phyloP scores from a whole-genome alignment of 331 rosid genomes.

The Erythrophleum ivorense region DNA sequence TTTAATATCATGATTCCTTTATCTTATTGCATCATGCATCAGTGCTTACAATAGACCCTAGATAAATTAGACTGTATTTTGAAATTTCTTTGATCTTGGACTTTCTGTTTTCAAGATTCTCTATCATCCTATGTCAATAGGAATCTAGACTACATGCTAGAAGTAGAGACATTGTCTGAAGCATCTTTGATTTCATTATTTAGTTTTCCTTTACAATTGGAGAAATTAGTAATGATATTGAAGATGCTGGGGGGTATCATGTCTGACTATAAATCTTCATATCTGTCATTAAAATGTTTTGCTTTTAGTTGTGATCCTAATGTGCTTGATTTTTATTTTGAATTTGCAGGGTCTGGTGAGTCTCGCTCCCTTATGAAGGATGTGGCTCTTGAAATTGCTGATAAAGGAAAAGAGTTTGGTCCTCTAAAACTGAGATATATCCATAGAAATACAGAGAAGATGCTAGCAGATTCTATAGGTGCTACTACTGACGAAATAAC shows the following conservation, averaged over 20 bases:
- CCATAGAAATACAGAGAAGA: constrained; percentile 62
- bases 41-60: background rate
- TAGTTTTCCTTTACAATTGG: background rate
- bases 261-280: background rate
- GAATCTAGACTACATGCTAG: background rate
- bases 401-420: constrained; percentile 47
- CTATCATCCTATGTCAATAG: background rate
- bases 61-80: background rate
- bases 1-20: background rate
- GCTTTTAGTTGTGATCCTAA: background rate
- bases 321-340: constrained; percentile 36
- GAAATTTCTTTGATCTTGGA: background rate
- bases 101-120: background rate
- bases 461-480: constrained; percentile 66
- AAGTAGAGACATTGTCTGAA: background rate
- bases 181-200: background rate
- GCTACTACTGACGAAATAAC: constrained; percentile 59
- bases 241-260: background rate
- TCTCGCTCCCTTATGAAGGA: constrained; percentile 80
- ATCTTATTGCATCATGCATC: background rate
- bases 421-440: constrained; percentile 66
- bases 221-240: background rate
- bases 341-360: constrained; percentile 86
- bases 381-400: constrained; percentile 42
- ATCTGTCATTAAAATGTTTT: background rate